Evolutionary conservation across 1,139 yeast species (phyloP).

Genomic region (Lizanozyma gosingica): DNA sequence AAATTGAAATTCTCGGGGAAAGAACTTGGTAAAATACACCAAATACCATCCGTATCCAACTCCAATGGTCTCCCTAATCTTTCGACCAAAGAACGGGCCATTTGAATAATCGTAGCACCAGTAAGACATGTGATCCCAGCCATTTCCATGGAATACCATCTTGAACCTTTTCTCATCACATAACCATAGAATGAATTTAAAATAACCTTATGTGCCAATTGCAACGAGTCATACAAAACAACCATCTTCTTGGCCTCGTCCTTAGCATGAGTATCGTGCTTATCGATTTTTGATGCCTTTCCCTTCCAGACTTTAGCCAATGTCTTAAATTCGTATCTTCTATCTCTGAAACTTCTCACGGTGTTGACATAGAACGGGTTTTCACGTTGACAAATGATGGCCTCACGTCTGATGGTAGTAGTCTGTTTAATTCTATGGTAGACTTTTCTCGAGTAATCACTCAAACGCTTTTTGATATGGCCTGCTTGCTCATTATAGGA

Average conservation of each 20-base stretch:
- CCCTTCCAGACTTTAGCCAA: constrained; percentile 93
- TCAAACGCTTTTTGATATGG: constrained; percentile 66
- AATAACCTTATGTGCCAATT: constrained; percentile 94
- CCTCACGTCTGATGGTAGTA: constrained; percentile 80
- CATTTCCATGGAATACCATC: constrained; percentile 99
- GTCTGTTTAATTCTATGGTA: constrained; percentile 77
- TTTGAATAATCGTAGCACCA: constrained; percentile 95
- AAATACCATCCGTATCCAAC: constrained; percentile 97
- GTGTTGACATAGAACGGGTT: constrained; percentile 96
- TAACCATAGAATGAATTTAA: constrained; percentile 95
- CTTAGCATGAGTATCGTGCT: constrained; percentile 45
- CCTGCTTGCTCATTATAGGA: constrained; percentile 71
- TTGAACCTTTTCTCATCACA: constrained; percentile 96
- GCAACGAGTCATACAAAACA: constrained; percentile 87
- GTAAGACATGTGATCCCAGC: constrained; percentile 98
- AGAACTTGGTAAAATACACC: constrained; percentile 93
- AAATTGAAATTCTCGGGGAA: constrained; percentile 86
- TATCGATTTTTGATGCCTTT: constrained; percentile 50
- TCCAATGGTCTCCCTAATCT: constrained; percentile 92
- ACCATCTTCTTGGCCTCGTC: constrained; percentile 94
- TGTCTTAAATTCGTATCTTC: constrained; percentile 93
- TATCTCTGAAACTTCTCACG: constrained; percentile 88
- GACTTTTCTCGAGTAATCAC: constrained; percentile 78
- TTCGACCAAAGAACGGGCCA: constrained; percentile 93
- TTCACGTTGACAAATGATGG: constrained; percentile 94